A percentile compares a stretch with the other conserved stretches of the same genome.
Evolutionary conservation across 345 rosid species (phyloP).

Genomic region (Arabidopsis suecica): DNA sequence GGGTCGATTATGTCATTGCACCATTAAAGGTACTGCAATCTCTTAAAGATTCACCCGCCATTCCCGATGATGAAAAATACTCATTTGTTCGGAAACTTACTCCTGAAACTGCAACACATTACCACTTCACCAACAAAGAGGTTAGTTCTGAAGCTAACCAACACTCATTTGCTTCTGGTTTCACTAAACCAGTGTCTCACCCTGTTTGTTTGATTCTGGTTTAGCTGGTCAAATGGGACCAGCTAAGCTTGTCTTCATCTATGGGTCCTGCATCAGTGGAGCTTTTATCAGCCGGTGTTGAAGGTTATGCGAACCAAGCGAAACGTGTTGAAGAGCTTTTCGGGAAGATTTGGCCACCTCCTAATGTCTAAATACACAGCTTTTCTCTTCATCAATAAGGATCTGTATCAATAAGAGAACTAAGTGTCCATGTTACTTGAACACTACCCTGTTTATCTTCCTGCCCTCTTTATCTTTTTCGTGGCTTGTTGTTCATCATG

Average conservation of each 20-base stretch:
- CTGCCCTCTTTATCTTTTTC: neutral
- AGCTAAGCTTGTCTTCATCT: constrained; percentile 72
- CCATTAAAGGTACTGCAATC: constrained; percentile 90
- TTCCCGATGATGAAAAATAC: constrained; percentile 79
- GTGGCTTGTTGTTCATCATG: neutral
- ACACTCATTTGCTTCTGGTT: neutral
- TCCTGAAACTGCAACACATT: constrained; percentile 70
- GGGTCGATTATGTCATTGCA: constrained; percentile 92
- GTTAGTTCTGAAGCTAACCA: constrained; percentile 47
- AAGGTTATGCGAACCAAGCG: constrained; percentile 74
- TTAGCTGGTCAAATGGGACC: constrained; percentile 88
- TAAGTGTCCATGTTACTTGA: constrained; percentile 25
- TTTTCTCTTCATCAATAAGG: constrained; percentile 4
- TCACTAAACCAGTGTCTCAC: neutral
- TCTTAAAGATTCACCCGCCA: constrained; percentile 71
- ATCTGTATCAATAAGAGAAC: constrained; percentile 46
- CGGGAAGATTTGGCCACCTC: constrained; percentile 97
- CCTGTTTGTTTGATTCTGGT: constrained; percentile 30
- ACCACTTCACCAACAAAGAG: constrained; percentile 81
- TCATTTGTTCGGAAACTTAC: constrained; percentile 71
- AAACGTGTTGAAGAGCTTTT: constrained; percentile 80
- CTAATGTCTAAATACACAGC: constrained; percentile 61
- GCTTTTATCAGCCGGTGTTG: constrained; percentile 79
- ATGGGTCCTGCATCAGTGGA: constrained; percentile 96
- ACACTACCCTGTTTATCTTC: neutral